Base-by-base conservation (phyloP, 1,284 basidiomycete genomes). In the Irpex lacteus region DNA sequence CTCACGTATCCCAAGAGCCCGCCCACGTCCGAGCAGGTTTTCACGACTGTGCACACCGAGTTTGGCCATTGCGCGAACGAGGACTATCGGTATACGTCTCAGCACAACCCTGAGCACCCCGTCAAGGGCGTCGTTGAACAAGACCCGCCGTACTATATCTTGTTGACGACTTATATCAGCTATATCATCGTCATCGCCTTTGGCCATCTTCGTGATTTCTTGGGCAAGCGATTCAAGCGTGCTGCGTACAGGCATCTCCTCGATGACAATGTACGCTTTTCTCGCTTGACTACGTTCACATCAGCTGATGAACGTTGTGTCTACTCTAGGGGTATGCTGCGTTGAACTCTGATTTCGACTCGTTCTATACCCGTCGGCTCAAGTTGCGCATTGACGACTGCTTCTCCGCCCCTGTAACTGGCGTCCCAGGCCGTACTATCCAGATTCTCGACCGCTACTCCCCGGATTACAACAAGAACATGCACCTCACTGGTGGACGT, bases 291-390 rank as follows among this genome's bases (percentile, higher is more conserved):
- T 63, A 47, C 61, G 66, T 62, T 57, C 53, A 32, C 58, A 11
- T 60, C 40, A 36, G 60, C 54, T 52, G 21, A 53, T 18, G 21
- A 18, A 57, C 64, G 9, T 40, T 36, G 64, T 65, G 18, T 70
- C 64, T 18, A 47, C 47, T 32, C 61, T 74, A 96, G 93, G 96
- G 96, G 66, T 98, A 98, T 74, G 98, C 97, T 1, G 93, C 98
- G 11, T 84, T 99, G 67, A 98, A 96, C 79, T 98, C 96, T 38
- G 97, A 99, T 77, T 99, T 98, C 71, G 98, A 99, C 79, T 98
- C 96, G 36, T 99, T 99, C 82, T 99, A 98, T 82, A 98, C 96
- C 63, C 92, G 97, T 65, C 90, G 96, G 6, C 86, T 99, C 70
- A 99, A 99, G 79, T 82, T 85, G 26, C 93, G 97, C 62, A 89